Base-by-base conservation (phyloP, 1,284 basidiomycete genomes). In the Hypsizygus ulmarius region DNA sequence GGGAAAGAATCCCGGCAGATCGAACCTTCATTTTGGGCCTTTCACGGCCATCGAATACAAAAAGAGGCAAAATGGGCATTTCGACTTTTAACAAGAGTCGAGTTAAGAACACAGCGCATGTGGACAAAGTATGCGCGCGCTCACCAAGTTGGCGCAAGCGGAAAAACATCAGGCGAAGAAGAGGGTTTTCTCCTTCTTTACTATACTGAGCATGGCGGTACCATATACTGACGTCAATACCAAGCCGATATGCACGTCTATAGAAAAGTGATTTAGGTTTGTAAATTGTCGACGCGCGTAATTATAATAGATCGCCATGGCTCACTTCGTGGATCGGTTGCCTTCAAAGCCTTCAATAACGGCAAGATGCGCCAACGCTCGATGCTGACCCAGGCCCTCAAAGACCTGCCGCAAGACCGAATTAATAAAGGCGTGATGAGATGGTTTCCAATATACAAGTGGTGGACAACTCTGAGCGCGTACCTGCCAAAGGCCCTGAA, bases 11-110 rank as follows among this genome's bases (percentile, higher is more conserved):
- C 11, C 35, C 34, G 16, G 18, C 12, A 19, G 3, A 14, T 35
- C 54, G 33, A 12, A 64, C 63, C 54, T 65, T 90, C 37, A 73
- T 59, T n/a, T 64, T 62, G 0, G 86, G 87, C 29, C 83, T 69
- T 18, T 74, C 57, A 0, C 76, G 71, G 0, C 87, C 87, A 63
- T 90, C 87, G 57, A 88, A 87, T 2, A 90, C 79, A 61, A 90
- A 87, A 0, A 89, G 62, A 1, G 79, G 77, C 14, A 81, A 61
- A 33, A 86, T 63, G 0, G 85, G 83, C 5, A 81, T 42, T 45
- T 55, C 52, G 12, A 45, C 61, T 63, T 15, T 11, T 11, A 18
- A 32, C n/a, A 5, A 10, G 18, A 27, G 19, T 12, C 9, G n/a
- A 34, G 4, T 12, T 19, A 19, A 14, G 25, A 18, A 11, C n/a